These are phyloP conservation scores for Yamadazyma insecticola DNA, from an alignment of 805 yeast species.

Conservation along the genomic window DNA sequence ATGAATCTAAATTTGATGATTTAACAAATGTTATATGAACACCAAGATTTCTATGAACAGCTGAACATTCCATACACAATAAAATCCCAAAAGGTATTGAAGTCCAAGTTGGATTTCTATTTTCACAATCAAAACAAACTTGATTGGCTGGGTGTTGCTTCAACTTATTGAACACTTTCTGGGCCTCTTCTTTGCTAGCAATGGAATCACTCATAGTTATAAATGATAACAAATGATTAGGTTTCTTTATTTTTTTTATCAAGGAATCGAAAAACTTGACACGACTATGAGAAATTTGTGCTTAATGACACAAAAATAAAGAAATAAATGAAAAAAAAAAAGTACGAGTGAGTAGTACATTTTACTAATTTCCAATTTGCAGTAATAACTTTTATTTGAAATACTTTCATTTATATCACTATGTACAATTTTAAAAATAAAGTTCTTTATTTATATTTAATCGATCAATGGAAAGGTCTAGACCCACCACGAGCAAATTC, in stretches of 20 bases:
- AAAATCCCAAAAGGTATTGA: conserved; percentile 94
- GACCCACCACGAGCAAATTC: conserved; percentile 94
- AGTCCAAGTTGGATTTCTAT: conserved; percentile 97
- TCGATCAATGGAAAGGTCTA: conserved; percentile 57
- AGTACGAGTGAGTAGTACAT: too few relatives aligned
- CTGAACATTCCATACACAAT: conserved; percentile 90
- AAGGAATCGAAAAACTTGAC: too few relatives aligned
- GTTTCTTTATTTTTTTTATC: too few relatives aligned
- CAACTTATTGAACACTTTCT: conserved; percentile 58
- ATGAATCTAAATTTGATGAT: conserved; percentile 86
- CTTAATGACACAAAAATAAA: too few relatives aligned
- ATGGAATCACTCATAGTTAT: conserved; percentile 45
- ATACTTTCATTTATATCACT: too few relatives aligned
- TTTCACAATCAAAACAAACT: conserved; percentile 88
- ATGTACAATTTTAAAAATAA: too few relatives aligned
- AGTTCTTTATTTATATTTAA: background rate
- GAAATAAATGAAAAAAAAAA: too few relatives aligned
- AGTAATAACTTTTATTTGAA: too few relatives aligned
- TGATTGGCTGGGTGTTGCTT: conserved; percentile 69
- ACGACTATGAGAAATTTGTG: too few relatives aligned
- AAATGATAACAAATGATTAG: too few relatives aligned
- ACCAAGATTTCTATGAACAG: conserved; percentile 92
- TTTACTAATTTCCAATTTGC: too few relatives aligned
- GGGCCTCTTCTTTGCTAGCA: conserved; percentile 68
- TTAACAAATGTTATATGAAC: conserved; percentile 95